These are phyloP conservation scores for Quercus aquifolioides DNA, from an alignment of 306 rosid genomes.

Conservation along the genomic window DNA sequence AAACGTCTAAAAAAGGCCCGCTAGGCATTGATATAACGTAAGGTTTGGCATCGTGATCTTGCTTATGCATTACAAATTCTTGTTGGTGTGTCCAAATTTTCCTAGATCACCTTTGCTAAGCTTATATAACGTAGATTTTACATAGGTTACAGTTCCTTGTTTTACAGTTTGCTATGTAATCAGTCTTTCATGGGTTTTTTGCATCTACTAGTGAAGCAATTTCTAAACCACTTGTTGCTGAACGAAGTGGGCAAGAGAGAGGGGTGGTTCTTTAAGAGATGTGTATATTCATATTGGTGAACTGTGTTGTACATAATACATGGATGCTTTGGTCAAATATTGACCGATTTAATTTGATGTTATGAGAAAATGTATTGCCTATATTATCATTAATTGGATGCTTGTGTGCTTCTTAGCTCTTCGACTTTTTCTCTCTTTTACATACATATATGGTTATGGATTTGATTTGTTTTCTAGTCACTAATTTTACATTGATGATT, in stretches of 20 bases:
- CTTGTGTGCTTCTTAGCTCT: not conserved
- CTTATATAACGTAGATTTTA: not conserved
- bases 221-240: not conserved
- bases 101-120: not conserved
- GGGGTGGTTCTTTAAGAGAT: not conserved
- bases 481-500: not conserved
- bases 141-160: not conserved
- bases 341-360: not conserved
- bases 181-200: not conserved
- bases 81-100: not conserved
- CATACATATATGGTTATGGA: not conserved
- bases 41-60: not conserved
- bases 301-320: not conserved
- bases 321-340: not conserved
- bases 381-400: not conserved
- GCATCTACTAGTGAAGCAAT: not conserved
- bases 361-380: not conserved
- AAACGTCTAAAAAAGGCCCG: conserved; percentile 64
- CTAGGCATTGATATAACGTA: conserved; percentile 29
- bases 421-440: not conserved
- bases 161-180: not conserved
- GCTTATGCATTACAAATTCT: not conserved
- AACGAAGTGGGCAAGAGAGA: not conserved
- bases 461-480: not conserved
- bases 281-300: not conserved